Evolutionary conservation across 2,329 filamentous ascomycete genomes (phyloP).

Genomic region (Trichoderma sp.): DNA sequence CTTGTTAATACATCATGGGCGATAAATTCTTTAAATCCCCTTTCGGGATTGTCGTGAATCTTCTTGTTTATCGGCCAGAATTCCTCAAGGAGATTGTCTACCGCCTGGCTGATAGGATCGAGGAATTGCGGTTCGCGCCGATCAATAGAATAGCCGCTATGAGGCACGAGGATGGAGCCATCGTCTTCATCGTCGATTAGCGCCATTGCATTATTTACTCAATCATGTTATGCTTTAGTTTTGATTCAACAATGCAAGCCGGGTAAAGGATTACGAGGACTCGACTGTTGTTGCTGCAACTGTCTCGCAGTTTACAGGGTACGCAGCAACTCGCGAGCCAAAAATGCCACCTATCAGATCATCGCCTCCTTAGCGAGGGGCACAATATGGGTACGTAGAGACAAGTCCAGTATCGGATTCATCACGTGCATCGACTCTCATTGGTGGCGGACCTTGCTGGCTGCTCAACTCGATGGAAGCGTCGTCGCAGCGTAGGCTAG

Average conservation of each 20-base stretch:
- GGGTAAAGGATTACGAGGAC: no score
- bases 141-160: neutral
- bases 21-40: constrained; percentile 47
- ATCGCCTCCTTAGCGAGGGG: neutral
- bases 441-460: neutral
- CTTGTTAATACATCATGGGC: constrained; percentile 47
- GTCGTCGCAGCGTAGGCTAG: neutral
- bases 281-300: neutral
- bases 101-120: constrained; percentile 45
- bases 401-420: neutral
- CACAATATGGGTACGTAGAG: neutral
- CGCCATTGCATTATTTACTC: neutral
- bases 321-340: neutral
- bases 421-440: constrained; percentile 19
- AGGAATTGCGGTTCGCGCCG: constrained; percentile 35
- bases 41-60: constrained; percentile 51
- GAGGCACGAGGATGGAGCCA: constrained; percentile 28
- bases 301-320: neutral
- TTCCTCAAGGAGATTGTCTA: constrained; percentile 30
- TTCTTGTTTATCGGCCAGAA: constrained; percentile 45
- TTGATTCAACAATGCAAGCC: no score
- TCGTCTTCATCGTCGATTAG: constrained; percentile 23
- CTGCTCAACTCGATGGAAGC: neutral
- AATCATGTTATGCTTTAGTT: neutral
- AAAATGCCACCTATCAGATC: constrained; percentile 10